Evolutionary conservation across 148 eudicot genomes (phyloP).

Genomic region (Silene conica): DNA sequence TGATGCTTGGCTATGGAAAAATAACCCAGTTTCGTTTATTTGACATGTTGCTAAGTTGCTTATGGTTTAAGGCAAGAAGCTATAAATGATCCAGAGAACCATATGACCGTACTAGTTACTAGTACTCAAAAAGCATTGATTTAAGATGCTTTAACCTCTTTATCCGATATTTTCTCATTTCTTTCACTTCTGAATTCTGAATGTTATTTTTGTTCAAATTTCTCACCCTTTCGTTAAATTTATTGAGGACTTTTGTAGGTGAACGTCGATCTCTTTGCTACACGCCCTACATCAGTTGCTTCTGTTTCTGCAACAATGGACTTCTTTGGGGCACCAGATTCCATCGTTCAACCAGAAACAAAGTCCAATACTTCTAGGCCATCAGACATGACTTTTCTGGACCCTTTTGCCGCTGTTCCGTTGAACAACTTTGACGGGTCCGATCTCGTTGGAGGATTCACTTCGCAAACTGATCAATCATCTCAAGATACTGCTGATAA

Average conservation of each 20-base stretch:
- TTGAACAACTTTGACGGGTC: constrained; percentile 66
- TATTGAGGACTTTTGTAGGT: constrained; percentile 38
- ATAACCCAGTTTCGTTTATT: too few species aligned
- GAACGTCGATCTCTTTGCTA: constrained; percentile 66
- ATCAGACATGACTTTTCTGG: constrained; percentile 35
- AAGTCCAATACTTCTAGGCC: constrained; percentile 38
- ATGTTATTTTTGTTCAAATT: neutral
- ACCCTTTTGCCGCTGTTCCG: constrained; percentile 84
- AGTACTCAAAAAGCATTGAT: neutral
- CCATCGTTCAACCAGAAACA: constrained; percentile 39
- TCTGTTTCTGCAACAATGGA: constrained; percentile 40
- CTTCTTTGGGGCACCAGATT: constrained; percentile 65
- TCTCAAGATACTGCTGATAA: constrained; percentile 32
- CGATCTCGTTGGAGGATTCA: constrained; percentile 60
- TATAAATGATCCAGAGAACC: too few species aligned
- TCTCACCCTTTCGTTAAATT: neutral
- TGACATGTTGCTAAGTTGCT: too few species aligned
- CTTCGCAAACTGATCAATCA: constrained; percentile 45
- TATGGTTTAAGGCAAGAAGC: neutral
- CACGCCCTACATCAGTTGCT: constrained; percentile 47
- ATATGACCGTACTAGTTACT: neutral
- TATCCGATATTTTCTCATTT: too few species aligned
- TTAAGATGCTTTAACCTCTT: neutral
- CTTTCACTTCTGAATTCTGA: neutral
- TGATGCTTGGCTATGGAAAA: too few species aligned